Conservation (phyloP, 441 rosid species). For the Syzygium malaccense region DNA sequence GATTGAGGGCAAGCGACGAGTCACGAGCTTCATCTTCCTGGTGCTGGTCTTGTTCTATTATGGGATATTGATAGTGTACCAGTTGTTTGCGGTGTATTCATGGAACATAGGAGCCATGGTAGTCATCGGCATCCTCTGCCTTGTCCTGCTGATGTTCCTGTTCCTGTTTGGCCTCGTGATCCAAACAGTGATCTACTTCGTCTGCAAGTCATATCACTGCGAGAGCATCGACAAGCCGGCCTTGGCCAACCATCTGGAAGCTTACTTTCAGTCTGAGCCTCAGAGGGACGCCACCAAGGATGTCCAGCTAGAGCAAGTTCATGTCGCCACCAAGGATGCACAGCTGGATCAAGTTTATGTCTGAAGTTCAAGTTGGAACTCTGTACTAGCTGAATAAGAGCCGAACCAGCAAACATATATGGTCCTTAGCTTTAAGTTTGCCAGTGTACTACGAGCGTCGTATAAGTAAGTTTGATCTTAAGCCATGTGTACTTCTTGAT, state of each 20-base stretch:
- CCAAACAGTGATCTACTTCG: not conserved
- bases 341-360: not conserved
- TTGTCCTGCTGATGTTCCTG: not conserved
- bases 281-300: not conserved
- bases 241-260: not conserved
- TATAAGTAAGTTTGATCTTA: not conserved
- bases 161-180: not conserved
- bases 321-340: not conserved
- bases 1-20: not conserved
- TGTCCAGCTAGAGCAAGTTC: not conserved
- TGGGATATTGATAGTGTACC: not conserved
- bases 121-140: not conserved
- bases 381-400: not conserved
- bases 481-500: not conserved
- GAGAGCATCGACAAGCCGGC: not conserved
- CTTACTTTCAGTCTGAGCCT: not conserved
- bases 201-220: not conserved
- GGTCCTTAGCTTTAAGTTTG: not conserved
- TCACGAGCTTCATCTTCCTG: not conserved
- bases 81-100: not conserved
- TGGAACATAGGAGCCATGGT: not conserved
- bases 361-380: not conserved
- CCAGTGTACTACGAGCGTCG: not conserved
- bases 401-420: not conserved
- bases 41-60: not conserved